Evolutionary conservation across 768 basidiomycete genomes (phyloP).

Genomic region (Pulveroboletus sp.): DNA sequence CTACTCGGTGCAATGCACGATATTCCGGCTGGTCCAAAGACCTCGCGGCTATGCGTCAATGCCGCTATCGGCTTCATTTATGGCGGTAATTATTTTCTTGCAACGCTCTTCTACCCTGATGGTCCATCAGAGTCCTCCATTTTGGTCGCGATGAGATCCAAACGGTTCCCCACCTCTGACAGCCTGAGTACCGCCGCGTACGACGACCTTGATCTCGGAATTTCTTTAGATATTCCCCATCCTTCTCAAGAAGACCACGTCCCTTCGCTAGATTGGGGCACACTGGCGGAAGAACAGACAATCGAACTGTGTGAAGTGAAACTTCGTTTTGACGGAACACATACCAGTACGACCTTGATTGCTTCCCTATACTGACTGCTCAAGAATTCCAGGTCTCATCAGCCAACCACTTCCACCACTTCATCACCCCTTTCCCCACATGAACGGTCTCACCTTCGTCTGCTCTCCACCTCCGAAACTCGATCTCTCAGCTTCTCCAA

Average conservation of each 20-base stretch:
- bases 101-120: background rate
- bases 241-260: slow-evolving; percentile 21
- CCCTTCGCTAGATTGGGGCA: slow-evolving; percentile 43
- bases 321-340: slow-evolving; percentile 44
- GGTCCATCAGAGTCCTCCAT: slow-evolving; percentile 48
- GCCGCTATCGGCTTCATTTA: slow-evolving; percentile 63
- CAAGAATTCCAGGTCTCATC: slow-evolving; percentile 35
- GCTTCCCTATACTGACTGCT: background rate
- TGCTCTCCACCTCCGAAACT: slow-evolving; percentile 32
- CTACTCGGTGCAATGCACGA: slow-evolving; percentile 30
- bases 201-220: slow-evolving; percentile 42
- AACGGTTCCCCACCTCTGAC: slow-evolving; percentile 42
- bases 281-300: slow-evolving; percentile 55
- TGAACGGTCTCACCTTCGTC: slow-evolving; percentile 49
- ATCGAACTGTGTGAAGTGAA: slow-evolving; percentile 64
- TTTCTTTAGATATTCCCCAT: slow-evolving; percentile 26
- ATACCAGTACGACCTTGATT: slow-evolving; percentile 38
- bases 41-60: slow-evolving; percentile 46
- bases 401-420: slow-evolving; percentile 47
- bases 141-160: slow-evolving; percentile 62
- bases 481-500: slow-evolving; percentile 26
- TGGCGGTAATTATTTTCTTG: slow-evolving; percentile 39
- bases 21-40: slow-evolving; percentile 33
- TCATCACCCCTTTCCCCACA: slow-evolving; percentile 31
- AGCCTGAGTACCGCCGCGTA: slow-evolving; percentile 24